Conservation (phyloP, 192 early-diverging fungal genomes). For the Coemansia sp. region DNA sequence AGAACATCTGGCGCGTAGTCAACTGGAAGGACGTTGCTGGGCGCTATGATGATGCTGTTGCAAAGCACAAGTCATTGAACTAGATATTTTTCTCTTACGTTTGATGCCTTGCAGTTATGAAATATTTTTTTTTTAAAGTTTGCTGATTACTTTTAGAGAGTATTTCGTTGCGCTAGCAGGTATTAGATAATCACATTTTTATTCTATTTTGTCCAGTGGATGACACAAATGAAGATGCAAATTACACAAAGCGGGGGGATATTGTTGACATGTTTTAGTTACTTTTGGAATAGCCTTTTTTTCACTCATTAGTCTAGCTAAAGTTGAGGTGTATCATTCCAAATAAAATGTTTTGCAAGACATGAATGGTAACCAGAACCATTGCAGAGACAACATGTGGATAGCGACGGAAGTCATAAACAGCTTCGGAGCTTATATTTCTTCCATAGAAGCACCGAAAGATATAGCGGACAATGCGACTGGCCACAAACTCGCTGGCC, state of each 20-base stretch:
- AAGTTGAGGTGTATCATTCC: slow-evolving; percentile 63
- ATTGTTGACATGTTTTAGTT: neutral
- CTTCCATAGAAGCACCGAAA: slow-evolving; percentile 59
- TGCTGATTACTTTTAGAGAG: too few species aligned
- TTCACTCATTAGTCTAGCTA: slow-evolving; percentile 8
- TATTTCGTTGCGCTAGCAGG: too few species aligned
- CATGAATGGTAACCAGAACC: slow-evolving; percentile 69
- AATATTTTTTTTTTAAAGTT: neutral
- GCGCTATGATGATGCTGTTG: slow-evolving; percentile 69
- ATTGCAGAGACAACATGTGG: slow-evolving; percentile 67
- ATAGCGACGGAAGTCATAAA: slow-evolving; percentile 65
- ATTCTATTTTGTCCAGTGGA: neutral
- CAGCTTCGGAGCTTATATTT: slow-evolving; percentile 63
- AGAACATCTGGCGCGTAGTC: slow-evolving; percentile 91
- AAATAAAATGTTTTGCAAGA: slow-evolving; percentile 70
- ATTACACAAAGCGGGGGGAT: neutral
- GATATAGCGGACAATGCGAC: slow-evolving; percentile 63
- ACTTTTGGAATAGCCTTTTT: neutral
- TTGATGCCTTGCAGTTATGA: neutral
- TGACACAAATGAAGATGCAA: neutral
- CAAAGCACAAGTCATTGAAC: slow-evolving; percentile 11
- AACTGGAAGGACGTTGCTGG: slow-evolving; percentile 97
- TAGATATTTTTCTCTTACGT: neutral
- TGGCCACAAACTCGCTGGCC: slow-evolving; percentile 64
- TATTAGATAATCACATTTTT: neutral